phyloP scores from a whole-genome alignment of 192 early-diverging fungal species.

The Nowakowskiella sp. region DNA sequence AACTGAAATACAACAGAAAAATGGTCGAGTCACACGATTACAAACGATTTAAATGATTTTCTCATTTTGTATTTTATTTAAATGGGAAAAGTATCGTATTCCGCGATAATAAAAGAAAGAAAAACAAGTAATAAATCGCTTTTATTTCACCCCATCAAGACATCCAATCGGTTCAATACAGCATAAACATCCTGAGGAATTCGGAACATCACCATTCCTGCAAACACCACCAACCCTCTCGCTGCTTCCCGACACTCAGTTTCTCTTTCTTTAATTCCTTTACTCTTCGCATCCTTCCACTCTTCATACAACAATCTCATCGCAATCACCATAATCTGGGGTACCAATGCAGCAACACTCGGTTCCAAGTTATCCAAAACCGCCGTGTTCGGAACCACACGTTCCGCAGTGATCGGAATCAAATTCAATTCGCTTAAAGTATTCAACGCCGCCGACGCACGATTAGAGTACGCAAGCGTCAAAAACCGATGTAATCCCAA shows the following conservation, averaged over 20 bases:
- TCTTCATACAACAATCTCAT: conserved; percentile 61
- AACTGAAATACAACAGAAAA: conserved; percentile 33
- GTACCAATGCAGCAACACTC: conserved; percentile 62
- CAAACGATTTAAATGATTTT: conserved; percentile 47
- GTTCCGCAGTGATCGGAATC: conserved; percentile 51
- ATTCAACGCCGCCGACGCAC: conserved; percentile 50
- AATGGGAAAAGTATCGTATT: too few relatives aligned
- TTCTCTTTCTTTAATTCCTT: conserved; percentile 6
- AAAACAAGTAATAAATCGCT: too few relatives aligned
- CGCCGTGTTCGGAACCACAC: conserved; percentile 35
- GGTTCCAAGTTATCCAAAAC: conserved; percentile 61
- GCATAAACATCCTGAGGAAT: conserved; percentile 75
- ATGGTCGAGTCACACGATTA: conserved; percentile 42
- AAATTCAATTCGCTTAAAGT: conserved; percentile 52
- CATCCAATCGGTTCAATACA: conserved; percentile 64
- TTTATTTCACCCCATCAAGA: conserved; percentile 44
- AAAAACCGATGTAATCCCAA: too few relatives aligned
- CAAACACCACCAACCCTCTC: conserved; percentile 70
- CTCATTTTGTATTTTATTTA: too few relatives aligned
- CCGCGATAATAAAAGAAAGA: too few relatives aligned
- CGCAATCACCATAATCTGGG: conserved; percentile 62
- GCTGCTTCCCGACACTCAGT: conserved; percentile 18
- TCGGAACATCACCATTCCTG: conserved; percentile 75
- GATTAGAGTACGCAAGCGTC: too few relatives aligned
- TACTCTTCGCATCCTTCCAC: conserved; percentile 27